Evolutionary conservation across 1,284 basidiomycete species (phyloP).

Genomic region (Puccinia horiana): DNA sequence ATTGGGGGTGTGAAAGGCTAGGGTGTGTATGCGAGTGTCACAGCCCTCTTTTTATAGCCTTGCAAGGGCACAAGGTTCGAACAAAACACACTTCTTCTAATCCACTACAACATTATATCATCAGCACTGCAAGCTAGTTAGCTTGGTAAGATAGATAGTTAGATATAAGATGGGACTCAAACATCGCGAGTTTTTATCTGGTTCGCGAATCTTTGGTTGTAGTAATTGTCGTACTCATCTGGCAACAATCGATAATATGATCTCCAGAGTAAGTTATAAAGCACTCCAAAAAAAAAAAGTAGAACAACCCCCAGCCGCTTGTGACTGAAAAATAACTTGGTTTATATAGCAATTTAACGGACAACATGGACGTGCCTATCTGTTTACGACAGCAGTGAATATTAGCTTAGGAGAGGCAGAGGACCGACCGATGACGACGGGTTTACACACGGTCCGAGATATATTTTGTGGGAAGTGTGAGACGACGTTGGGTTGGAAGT

Average conservation of each 20-base stretch:
- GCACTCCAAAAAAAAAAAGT: constrained; percentile 40
- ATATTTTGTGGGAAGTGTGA: constrained; percentile 88
- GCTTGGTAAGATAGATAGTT: too few species aligned
- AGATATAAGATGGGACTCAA: constrained; percentile 90
- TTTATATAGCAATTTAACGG: constrained; percentile 63
- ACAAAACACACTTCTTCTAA: too few species aligned
- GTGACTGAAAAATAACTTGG: constrained; percentile 13
- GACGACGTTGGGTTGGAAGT: constrained; percentile 91
- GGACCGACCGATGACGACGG: constrained; percentile 94
- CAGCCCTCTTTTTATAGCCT: too few species aligned
- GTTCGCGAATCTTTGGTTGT: constrained; percentile 87
- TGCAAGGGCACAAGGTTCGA: too few species aligned
- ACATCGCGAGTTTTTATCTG: constrained; percentile 82
- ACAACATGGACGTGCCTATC: constrained; percentile 89
- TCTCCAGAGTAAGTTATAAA: constrained; percentile 72
- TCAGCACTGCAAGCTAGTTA: too few species aligned
- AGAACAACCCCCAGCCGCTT: background rate
- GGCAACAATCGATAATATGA: constrained; percentile 84
- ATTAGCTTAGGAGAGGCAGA: constrained; percentile 80
- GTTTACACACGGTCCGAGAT: constrained; percentile 91
- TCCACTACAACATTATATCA: too few species aligned
- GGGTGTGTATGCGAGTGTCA: too few species aligned
- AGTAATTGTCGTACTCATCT: constrained; percentile 88
- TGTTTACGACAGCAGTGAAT: constrained; percentile 89
- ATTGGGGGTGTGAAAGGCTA: too few species aligned